Conservation (phyloP, 2,329 filamentous ascomycete genomes). For the Ophiognomonia clavigignenti-juglandacearum region DNA sequence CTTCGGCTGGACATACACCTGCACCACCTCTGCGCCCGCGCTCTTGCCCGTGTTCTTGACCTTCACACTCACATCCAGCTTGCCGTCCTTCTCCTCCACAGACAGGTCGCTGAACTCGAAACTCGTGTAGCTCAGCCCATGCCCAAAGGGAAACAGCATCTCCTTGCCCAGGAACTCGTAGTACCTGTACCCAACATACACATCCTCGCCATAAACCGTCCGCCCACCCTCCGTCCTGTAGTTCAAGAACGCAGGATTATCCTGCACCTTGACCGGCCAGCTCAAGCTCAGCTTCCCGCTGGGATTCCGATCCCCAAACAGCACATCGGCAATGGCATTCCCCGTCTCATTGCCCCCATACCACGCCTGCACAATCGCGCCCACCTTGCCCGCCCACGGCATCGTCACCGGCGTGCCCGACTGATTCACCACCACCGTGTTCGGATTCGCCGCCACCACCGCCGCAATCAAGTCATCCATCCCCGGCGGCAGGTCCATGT, state of each 20-base stretch:
- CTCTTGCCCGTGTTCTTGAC: slow-evolving; percentile 58
- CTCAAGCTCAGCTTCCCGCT: slow-evolving; percentile 62
- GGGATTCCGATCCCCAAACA: slow-evolving; percentile 71
- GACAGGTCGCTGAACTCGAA: slow-evolving; percentile 42
- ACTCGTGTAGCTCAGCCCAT: slow-evolving; percentile 23
- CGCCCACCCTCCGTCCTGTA: slow-evolving; percentile 59
- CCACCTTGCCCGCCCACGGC: slow-evolving; percentile 58
- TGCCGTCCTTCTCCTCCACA: slow-evolving; percentile 41
- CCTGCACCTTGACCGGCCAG: slow-evolving; percentile 57
- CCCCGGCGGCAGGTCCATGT: slow-evolving; percentile 70
- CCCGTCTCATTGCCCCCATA: slow-evolving; percentile 85
- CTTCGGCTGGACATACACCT: slow-evolving; percentile 53
- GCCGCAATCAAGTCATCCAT: slow-evolving; percentile 66
- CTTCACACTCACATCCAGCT: slow-evolving; percentile 43
- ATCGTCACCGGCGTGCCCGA: slow-evolving; percentile 71
- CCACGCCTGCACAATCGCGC: slow-evolving; percentile 70
- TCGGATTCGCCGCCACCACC: slow-evolving; percentile 59
- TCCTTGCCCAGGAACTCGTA: slow-evolving; percentile 51
- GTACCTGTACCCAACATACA: slow-evolving; percentile 69
- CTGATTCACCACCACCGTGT: slow-evolving; percentile 69
- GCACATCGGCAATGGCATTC: slow-evolving; percentile 72
- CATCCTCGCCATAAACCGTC: slow-evolving; percentile 66
- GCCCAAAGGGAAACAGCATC: slow-evolving; percentile 25
- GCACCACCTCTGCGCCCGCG: slow-evolving; percentile 50
- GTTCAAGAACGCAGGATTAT: slow-evolving; percentile 67